Base-by-base conservation (phyloP, 1,284 basidiomycete species). In the Tilletia caries region DNA sequence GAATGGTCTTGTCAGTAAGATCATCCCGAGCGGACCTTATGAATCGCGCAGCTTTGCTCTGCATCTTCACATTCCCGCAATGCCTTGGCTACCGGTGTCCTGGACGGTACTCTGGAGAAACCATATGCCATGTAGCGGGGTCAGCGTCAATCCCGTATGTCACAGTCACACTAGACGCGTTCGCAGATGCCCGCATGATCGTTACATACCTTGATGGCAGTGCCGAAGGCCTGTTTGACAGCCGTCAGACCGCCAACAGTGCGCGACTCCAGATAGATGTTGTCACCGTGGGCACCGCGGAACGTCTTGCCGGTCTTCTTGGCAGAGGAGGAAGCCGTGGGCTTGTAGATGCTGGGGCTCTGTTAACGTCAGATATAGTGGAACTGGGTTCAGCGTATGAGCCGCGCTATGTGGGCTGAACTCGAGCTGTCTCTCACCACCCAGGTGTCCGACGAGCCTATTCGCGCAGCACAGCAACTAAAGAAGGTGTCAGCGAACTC, bases 161-260 rank as follows among this genome's bases (percentile, higher is more conserved):
- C n/a, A n/a, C n/a, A n/a, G n/a, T n/a, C n/a, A n/a, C n/a, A n/a
- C n/a, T n/a, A 34, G 27, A 32, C 43, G 68, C 72, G 18, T 70
- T 70, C 20, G 73, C 74, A 43, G 74, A 29, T 4, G 13, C 8
- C 13, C 27, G n/a, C n/a, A n/a, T n/a, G n/a, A n/a, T n/a, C n/a
- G n/a, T n/a, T 2, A 52, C 32, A 12, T 5, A 43, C 41, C 29
- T 50, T 52, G 34, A 23, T 65, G 29, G 68, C 62, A 23, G 37
- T 43, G 33, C 68, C 68, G 8, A 69, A 25, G 27, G 37, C 62
- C 54, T 65, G 64, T 23, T 52, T 54, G 25, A 20, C 3, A 1
- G 68, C 68, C 2, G 37, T 50, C 10, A 69, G 48, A 25, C 68
- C 68, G n/a, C 43, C 68, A 29, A 69, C 64, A 41, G 64, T 52